These are phyloP conservation scores for Talaromyces sp. DNA, from an alignment of 2,329 filamentous ascomycete species.

Conservation along the genomic window DNA sequence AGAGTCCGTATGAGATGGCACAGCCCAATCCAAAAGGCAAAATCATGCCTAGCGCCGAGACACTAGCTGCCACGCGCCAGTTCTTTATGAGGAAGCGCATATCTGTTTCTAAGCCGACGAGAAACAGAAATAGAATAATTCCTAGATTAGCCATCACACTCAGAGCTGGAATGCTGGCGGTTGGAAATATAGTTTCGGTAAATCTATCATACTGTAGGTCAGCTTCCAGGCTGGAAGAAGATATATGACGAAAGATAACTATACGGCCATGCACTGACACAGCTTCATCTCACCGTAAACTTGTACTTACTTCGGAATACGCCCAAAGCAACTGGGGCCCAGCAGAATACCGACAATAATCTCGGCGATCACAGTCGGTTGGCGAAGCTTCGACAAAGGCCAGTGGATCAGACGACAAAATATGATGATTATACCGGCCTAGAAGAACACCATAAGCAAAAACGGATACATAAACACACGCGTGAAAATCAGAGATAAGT, in stretches of 20 bases:
- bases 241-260: constrained; percentile 48
- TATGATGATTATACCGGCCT: constrained; percentile 73
- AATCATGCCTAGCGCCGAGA: constrained; percentile 77
- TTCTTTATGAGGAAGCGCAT: constrained; percentile 75
- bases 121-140: constrained; percentile 80
- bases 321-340: constrained; percentile 57
- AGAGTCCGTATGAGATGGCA: constrained; percentile 79
- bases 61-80: constrained; percentile 76
- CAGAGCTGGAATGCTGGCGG: constrained; percentile 72
- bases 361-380: constrained; percentile 82
- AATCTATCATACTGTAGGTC: constrained; percentile 53
- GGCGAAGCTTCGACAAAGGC: constrained; percentile 74
- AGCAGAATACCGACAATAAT: constrained; percentile 83
- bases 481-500: no score
- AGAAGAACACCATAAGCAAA: constrained; percentile 29
- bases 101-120: constrained; percentile 86
- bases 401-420: constrained; percentile 75
- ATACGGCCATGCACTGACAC: constrained; percentile 81
- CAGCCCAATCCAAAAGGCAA: constrained; percentile 81
- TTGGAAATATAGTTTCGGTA: constrained; percentile 73
- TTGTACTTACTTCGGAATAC: background rate
- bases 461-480: no score
- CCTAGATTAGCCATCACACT: constrained; percentile 81
- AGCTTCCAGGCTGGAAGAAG: background rate
- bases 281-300: background rate